These are phyloP conservation scores for Monosporascus cannonballus DNA, from an alignment of 2,329 filamentous ascomycete genomes.

Conservation along the genomic window DNA sequence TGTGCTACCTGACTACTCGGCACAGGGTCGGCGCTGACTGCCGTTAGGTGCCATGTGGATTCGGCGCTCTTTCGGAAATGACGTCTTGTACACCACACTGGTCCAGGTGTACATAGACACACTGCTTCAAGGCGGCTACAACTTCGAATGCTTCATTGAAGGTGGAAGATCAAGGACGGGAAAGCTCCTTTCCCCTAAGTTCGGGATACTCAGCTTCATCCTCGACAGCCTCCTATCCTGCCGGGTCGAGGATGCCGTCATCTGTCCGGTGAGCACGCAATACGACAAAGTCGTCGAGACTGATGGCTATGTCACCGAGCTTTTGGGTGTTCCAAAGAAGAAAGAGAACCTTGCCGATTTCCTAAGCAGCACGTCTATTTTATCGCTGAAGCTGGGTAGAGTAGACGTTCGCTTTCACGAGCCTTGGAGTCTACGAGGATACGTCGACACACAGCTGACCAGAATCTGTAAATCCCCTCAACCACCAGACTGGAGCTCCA, in stretches of 20 bases:
- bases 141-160: conserved; percentile 97
- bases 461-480: conserved; percentile 47
- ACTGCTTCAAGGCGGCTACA: conserved; percentile 81
- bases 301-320: conserved; percentile 90
- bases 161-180: conserved; percentile 88
- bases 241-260: conserved; percentile 81
- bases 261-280: conserved; percentile 93
- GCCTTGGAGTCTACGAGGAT: conserved; percentile 83
- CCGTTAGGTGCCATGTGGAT: conserved; percentile 76
- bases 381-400: conserved; percentile 81
- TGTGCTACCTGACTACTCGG: conserved; percentile 2
- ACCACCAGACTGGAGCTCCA: conserved; percentile 38
- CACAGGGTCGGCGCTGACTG: conserved; percentile 1
- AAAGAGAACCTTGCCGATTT: conserved; percentile 92
- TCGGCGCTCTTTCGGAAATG: conserved; percentile 83
- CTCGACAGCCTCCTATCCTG: conserved; percentile 86
- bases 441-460: conserved; percentile 70
- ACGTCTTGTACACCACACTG: conserved; percentile 83
- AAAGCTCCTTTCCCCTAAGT: conserved; percentile 89
- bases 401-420: conserved; percentile 96
- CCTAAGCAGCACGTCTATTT: conserved; percentile 77
- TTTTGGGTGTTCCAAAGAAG: conserved; percentile 89
- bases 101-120: conserved; percentile 96
- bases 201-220: conserved; percentile 88
- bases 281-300: conserved; percentile 99